These are phyloP conservation scores for Trifolium subterraneum DNA, from an alignment of 306 rosid species.

Conservation along the genomic window DNA sequence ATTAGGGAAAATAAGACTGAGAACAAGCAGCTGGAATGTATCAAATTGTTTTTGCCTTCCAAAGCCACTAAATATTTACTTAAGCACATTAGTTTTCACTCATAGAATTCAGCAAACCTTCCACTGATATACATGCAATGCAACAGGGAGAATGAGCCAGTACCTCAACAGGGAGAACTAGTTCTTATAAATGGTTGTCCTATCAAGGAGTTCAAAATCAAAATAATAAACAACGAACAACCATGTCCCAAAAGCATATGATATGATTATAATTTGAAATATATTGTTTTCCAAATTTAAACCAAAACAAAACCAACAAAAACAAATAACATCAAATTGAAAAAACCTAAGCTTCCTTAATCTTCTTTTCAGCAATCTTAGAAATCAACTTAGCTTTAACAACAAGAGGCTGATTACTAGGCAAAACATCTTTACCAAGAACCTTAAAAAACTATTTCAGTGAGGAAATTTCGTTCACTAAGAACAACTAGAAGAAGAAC, in stretches of 20 bases:
- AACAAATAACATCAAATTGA: neutral
- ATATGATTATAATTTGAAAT: neutral
- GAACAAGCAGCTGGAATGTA: slow-evolving; percentile 2
- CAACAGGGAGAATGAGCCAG: no score
- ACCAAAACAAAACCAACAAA: neutral
- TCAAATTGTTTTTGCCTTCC: slow-evolving; percentile 15
- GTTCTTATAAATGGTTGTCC: no score
- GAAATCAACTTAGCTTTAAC: slow-evolving; percentile 86
- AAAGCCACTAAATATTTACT: neutral
- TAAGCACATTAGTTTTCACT: neutral
- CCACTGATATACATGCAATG: slow-evolving; percentile 80
- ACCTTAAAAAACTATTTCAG: no score
- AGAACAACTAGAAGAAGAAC: no score
- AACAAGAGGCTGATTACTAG: slow-evolving; percentile 63
- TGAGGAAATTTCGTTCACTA: no score
- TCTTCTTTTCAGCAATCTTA: slow-evolving; percentile 86
- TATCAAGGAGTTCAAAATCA: no score
- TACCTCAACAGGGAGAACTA: no score
- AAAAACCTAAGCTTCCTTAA: slow-evolving; percentile 79
- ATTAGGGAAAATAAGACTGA: slow-evolving; percentile 14
- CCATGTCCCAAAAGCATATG: neutral
- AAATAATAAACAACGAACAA: neutral
- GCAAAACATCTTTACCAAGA: slow-evolving; percentile 72
- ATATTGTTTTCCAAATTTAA: neutral
- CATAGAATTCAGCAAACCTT: slow-evolving; percentile 45